Evolutionary conservation across 495 filamentous ascomycete genomes (phyloP), one percentile per base, ranked within the genome.

Genomic region (Penicillium steckii): DNA sequence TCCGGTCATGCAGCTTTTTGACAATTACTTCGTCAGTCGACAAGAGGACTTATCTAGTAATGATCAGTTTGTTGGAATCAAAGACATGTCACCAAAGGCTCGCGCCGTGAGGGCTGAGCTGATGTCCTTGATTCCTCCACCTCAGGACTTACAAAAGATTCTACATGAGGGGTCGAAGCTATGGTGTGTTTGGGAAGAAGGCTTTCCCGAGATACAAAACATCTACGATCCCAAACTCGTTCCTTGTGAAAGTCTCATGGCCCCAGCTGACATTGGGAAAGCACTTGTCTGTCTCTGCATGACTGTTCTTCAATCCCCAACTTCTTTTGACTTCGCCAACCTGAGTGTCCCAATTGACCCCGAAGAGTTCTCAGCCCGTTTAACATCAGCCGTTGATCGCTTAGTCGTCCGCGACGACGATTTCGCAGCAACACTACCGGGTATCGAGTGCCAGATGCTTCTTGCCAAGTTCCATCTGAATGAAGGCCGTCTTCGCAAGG

Each of bases 401-500:
- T 59, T 75, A 15, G 61, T 83, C 8, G 52, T 73, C 12, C 55
- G 65, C 12, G 76, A 82, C 47, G 80, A 81, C 49, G 74, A 78
- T 33, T 68, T 75, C 46, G 64, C 70, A 5, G 68, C 65, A 2
- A 80, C 74, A 0, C 52, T 81, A 0, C 74, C 80, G 26, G 78
- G 77, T 6, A 68, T 84, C 35, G 78, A 81, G 56, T 76, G 70
- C 48, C 64, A 79, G 30, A 51, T 74, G 37, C 53, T 84, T 4
- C 62, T 72, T 15, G 64, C 68, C 8, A 82, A 80, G 46, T 69
- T 66, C 32, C 71, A 79, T 46, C 47, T 71, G 22, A 75, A 79
- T 41, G 67, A 74, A 18, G 80, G 80, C n/a, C 73, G 72, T 15
- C 68, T 78, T 26, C 76, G 80, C 17, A 69, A 73, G 59, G 66